Evolutionary conservation across 1,284 basidiomycete species (phyloP).

Genomic region (Pseudozyma thailandica): DNA sequence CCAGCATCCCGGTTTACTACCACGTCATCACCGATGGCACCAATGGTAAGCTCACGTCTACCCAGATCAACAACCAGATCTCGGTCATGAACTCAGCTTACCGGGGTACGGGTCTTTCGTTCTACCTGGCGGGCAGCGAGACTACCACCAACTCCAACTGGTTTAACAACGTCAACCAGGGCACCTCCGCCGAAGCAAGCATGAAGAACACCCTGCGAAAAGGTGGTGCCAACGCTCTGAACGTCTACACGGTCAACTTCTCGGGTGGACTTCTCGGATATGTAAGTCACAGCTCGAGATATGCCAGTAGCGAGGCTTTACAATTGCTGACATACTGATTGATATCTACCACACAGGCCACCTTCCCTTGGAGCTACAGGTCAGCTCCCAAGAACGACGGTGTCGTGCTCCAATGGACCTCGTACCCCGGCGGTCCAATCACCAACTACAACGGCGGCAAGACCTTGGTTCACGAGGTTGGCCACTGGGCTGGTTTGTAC

Average conservation of each 20-base stretch:
- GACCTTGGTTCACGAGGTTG: slow-evolving; percentile 73
- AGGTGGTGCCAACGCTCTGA: slow-evolving; percentile 71
- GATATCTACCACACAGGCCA: slow-evolving; percentile 53
- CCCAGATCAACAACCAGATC: slow-evolving; percentile 68
- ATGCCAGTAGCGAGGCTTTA: too few relatives aligned
- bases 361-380: slow-evolving; percentile 69
- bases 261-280: slow-evolving; percentile 65
- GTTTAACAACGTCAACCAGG: slow-evolving; percentile 72
- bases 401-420: slow-evolving; percentile 22
- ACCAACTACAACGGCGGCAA: slow-evolving; percentile 71
- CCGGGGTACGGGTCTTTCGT: slow-evolving; percentile 70
- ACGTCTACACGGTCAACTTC: slow-evolving; percentile 72
- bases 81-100: slow-evolving; percentile 73
- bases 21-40: slow-evolving; percentile 50
- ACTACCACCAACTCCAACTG: slow-evolving; percentile 70
- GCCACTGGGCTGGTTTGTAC: slow-evolving; percentile 71
- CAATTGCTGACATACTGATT: too few relatives aligned
- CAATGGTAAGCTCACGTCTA: slow-evolving; percentile 34
- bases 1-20: slow-evolving; percentile 43
- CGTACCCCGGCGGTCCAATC: slow-evolving; percentile 70
- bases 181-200: slow-evolving; percentile 70
- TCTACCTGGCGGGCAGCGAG: slow-evolving; percentile 70
- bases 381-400: slow-evolving; percentile 68
- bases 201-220: slow-evolving; percentile 73
- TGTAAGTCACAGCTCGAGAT: slow-evolving; percentile 15